phyloP scores from a whole-genome alignment of 495 filamentous ascomycete species.

The Lasiosphaeria hispida region DNA sequence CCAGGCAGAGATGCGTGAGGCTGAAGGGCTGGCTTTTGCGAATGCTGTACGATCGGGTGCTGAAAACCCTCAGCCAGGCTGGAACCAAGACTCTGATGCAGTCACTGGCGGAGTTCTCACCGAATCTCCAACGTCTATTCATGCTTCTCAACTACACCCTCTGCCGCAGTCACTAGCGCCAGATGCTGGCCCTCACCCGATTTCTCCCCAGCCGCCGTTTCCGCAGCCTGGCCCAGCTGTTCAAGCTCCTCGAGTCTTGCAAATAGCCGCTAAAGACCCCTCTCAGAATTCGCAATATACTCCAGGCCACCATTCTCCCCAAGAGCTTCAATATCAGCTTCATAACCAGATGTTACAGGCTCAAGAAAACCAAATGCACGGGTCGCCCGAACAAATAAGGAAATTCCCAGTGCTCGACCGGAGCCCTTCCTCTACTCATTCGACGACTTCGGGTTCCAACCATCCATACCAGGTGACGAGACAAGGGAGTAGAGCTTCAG shows the following conservation, averaged over 20 bases:
- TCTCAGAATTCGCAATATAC: slow-evolving; percentile 10
- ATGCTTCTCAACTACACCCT: slow-evolving; percentile 5
- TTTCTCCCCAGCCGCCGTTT: neutral
- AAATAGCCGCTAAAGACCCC: neutral
- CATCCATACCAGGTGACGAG: slow-evolving; percentile 24
- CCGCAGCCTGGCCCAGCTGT: neutral
- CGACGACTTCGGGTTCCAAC: slow-evolving; percentile 25
- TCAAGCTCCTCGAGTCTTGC: neutral
- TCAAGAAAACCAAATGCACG: slow-evolving; percentile 11
- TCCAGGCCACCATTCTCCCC: slow-evolving; percentile 7
- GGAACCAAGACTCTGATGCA: slow-evolving; percentile 10
- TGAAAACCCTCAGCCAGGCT: slow-evolving; percentile 26
- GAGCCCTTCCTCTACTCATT: slow-evolving; percentile 29
- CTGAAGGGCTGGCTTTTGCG: slow-evolving; percentile 68
- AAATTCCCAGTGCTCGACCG: slow-evolving; percentile 17
- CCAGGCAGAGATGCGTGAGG: slow-evolving; percentile 68
- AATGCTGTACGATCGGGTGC: slow-evolving; percentile 42
- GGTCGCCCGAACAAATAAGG: slow-evolving; percentile 23
- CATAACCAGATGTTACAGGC: slow-evolving; percentile 10
- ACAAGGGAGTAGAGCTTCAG: slow-evolving; percentile 25
- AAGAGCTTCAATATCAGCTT: slow-evolving; percentile 13
- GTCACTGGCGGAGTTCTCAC: slow-evolving; percentile 18
- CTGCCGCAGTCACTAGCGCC: neutral
- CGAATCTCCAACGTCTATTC: slow-evolving; percentile 24
- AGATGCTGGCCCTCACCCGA: neutral